Evolutionary conservation across 2,329 filamentous ascomycete species (phyloP).

Genomic region (Colletotrichum sp.): DNA sequence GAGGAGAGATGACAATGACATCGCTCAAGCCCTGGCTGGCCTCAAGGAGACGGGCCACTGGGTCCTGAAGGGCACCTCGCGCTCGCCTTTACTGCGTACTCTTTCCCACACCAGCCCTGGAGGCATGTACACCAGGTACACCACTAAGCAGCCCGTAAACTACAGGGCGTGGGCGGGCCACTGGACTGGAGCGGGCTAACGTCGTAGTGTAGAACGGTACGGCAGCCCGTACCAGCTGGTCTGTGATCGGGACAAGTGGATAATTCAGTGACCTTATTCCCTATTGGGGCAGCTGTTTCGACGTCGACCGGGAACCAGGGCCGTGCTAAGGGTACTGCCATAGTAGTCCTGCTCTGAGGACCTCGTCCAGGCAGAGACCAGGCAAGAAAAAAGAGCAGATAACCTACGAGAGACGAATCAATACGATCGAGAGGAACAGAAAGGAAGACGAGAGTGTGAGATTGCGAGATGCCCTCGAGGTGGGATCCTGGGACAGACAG

Average conservation of each 20-base stretch:
- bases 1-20: background rate
- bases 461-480: background rate
- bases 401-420: background rate
- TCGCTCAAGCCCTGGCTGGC: slow-evolving; percentile 11
- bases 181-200: background rate
- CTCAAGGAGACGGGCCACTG: slow-evolving; percentile 1
- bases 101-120: background rate
- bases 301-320: background rate
- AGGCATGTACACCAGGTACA: background rate
- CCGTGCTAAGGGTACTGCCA: background rate
- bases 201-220: background rate
- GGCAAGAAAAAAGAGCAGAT: background rate
- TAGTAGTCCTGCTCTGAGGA: background rate
- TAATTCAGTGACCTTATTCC: slow-evolving; percentile 8
- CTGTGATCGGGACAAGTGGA: background rate
- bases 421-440: background rate
- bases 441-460: background rate
- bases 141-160: background rate
- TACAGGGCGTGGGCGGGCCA: background rate
- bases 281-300: slow-evolving; percentile 3
- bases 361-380: background rate
- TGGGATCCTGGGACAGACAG: background rate
- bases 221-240: background rate
- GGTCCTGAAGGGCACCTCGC: background rate
- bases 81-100: background rate